Percentiles rank a stretch among this genome's conserved stretches.
These are phyloP conservation scores for Penstemon barbatus DNA, from an alignment of 257 asterid species.

Conservation along the genomic window DNA sequence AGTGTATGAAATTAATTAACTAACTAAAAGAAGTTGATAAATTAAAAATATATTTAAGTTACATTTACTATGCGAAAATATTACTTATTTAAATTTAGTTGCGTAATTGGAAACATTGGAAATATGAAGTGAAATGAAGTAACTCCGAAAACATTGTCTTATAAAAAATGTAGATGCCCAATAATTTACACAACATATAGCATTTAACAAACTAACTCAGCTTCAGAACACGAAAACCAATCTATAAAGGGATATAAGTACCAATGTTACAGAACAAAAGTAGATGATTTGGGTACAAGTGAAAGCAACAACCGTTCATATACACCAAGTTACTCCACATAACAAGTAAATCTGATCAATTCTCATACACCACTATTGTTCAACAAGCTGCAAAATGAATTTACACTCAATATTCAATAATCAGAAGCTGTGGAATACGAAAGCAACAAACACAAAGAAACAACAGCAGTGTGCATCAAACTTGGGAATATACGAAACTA, in stretches of 20 bases:
- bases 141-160: background rate
- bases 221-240: constrained; percentile 23
- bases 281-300: constrained; percentile 10
- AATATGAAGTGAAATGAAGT: background rate
- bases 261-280: constrained; percentile 28
- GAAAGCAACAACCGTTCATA: constrained; percentile 21
- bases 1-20: no score
- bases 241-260: constrained; percentile 21
- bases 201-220: constrained; percentile 8
- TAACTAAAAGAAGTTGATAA: no score
- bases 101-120: no score
- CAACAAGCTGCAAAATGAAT: constrained; percentile 33
- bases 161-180: constrained; percentile 12
- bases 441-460: constrained; percentile 11
- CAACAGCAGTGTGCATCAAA: background rate
- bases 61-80: no score
- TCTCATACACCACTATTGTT: constrained; percentile 22
- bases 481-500: background rate
- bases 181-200: constrained; percentile 26
- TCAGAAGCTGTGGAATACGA: constrained; percentile 20
- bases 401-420: constrained; percentile 15
- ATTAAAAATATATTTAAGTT: no score
- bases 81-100: no score
- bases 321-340: constrained; percentile 33
- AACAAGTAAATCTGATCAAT: constrained; percentile 19